Evolutionary conservation across 2,329 filamentous ascomycete genomes (phyloP), one percentile per base, ranked within the genome.

Genomic region (Tolypocladium cylindrosporum): DNA sequence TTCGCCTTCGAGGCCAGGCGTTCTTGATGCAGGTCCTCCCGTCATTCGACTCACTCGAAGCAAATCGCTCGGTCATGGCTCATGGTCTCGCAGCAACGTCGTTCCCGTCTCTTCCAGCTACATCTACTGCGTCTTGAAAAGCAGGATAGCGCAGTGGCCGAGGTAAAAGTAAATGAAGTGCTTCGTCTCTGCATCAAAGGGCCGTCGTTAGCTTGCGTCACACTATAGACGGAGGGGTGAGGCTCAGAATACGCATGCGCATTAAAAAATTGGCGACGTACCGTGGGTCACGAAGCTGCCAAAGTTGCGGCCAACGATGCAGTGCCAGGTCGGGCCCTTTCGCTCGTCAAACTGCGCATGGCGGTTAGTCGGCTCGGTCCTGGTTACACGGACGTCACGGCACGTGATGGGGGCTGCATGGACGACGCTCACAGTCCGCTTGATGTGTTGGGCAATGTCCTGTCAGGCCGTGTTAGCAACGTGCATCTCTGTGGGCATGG

Each of bases 131-230:
- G 94, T 99, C 83, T 99, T 99, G 86, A 97, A 99, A 56, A 99
- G 86, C 58, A 99, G 83, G 71, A 99, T 97, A 60, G 94, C 94
- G 75, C 91, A 97, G 81, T 97, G 94, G 57, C 94, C 94, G 60
- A 99, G 88, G 79, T 99, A 99, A 80, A 99, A 99, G 80, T 99
- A 99, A 74, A 99, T 97, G 80, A 99, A 99, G 77, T 99, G 94
- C 79, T 97, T 97, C 36, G 94, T 97, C 76, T 97, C 94, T 97
- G 77, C 42, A 54, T 11, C 41, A 19, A 31, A 34, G 24, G 42
- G 16, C n/a, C 10, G 43, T 16, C 21, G 55, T 57, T 8, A 59
- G 59, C 39, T 13, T 5, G 10, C 21, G 53, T 7, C 39, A 13
- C 10, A 31, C 52, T 14, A 9, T 19, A 36, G 19, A 7, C 10